Conservation (phyloP, 2,329 filamentous ascomycete genomes). For the Tolypocladium guangdongense region DNA sequence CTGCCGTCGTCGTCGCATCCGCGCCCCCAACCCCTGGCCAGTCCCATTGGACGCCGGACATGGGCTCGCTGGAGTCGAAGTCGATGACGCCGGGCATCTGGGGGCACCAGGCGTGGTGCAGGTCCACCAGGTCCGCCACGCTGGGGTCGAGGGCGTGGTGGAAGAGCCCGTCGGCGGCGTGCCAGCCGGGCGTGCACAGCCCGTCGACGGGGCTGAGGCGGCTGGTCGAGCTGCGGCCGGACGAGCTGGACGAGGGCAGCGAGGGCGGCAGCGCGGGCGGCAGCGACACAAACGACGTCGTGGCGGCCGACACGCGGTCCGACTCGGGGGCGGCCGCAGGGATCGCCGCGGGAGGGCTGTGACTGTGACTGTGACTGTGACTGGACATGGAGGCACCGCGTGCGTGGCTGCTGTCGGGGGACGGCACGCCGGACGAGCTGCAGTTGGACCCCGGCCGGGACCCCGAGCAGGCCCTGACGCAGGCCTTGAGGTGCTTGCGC, state of each 20-base stretch:
- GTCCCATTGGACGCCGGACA: constrained; percentile 15
- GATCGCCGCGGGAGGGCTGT: not conserved
- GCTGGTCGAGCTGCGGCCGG: constrained; percentile 6
- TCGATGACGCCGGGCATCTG: constrained; percentile 18
- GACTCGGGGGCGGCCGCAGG: constrained; percentile 1
- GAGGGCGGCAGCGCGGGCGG: constrained; percentile 3
- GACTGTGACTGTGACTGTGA: not conserved
- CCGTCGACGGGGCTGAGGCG: constrained; percentile 14
- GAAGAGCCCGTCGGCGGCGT: constrained; percentile 11
- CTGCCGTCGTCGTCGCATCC: constrained; percentile 2
- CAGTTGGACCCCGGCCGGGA: constrained; percentile 8
- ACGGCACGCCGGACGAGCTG: constrained; percentile 5
- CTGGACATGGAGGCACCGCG: constrained; percentile 1
- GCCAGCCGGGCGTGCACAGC: constrained; percentile 14
- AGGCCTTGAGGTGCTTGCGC: constrained; percentile 18
- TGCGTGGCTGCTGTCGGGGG: constrained; percentile 6
- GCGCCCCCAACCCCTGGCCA: constrained; percentile 12
- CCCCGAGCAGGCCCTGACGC: constrained; percentile 10
- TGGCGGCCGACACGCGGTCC: constrained; percentile 8
- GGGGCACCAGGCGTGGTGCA: constrained; percentile 17
- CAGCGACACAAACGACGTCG: constrained; percentile 6
- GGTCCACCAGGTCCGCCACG: constrained; percentile 11
- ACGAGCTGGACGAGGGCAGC: constrained; percentile 12
- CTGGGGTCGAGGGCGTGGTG: constrained; percentile 12
- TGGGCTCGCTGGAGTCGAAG: constrained; percentile 14